phyloP scores from a whole-genome alignment of 176 grass and related monocot species.

The Cymbopogon citratus region DNA sequence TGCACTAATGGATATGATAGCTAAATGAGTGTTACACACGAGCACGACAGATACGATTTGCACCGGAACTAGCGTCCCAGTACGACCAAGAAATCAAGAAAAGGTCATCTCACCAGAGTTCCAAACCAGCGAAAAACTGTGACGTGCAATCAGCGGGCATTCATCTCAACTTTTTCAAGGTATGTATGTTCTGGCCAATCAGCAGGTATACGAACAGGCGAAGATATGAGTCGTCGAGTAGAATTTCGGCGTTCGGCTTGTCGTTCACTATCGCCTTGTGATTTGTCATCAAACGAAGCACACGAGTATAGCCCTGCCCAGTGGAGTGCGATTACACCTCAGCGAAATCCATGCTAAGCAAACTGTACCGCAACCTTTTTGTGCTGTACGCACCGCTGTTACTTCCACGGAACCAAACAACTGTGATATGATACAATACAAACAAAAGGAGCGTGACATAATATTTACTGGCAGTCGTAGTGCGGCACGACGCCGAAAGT shows the following conservation, averaged over 20 bases:
- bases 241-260: neutral
- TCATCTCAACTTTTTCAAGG: neutral
- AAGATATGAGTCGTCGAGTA: neutral
- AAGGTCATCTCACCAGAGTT: no score
- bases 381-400: neutral
- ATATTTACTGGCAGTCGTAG: neutral
- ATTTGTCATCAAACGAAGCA: neutral
- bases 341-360: neutral
- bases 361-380: no score
- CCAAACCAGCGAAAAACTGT: neutral
- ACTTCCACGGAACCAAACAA: neutral
- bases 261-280: neutral
- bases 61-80: no score
- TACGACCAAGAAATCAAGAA: no score
- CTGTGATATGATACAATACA: neutral
- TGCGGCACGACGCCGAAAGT: neutral
- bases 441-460: neutral
- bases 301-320: neutral
- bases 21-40: no score
- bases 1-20: no score
- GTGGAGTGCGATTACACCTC: conserved; percentile 31
- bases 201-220: neutral
- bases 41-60: no score
- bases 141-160: neutral
- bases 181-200: neutral